phyloP scores from a whole-genome alignment of 1,284 basidiomycete species.

The Cutaneotrichosporon mucoides region DNA sequence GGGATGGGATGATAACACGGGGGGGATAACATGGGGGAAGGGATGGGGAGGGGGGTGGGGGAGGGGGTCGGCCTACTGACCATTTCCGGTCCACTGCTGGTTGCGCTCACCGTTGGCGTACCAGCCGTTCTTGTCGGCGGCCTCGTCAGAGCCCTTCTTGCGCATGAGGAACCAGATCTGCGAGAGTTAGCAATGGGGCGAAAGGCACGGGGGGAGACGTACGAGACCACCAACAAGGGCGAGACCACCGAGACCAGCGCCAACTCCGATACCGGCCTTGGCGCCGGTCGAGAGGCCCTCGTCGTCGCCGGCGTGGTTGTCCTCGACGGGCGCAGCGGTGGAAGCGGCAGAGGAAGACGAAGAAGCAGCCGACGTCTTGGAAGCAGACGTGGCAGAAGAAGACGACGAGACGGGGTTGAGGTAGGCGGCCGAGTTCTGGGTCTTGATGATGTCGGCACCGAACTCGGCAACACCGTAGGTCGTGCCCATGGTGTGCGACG shows the following conservation, averaged over 20 bases:
- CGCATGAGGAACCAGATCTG: conserved; percentile 9
- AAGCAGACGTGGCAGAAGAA: background rate
- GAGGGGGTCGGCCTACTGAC: background rate
- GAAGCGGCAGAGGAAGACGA: too few species aligned
- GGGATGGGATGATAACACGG: background rate
- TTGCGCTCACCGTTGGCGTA: conserved; percentile 12
- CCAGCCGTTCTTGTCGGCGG: conserved; percentile 12
- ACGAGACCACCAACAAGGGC: conserved; percentile 32
- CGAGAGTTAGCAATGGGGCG: background rate
- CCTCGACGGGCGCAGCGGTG: too few species aligned
- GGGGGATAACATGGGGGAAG: too few species aligned
- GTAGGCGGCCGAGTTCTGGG: background rate
- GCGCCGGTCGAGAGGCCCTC: conserved; percentile 23
- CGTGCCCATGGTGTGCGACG: conserved; percentile 50
- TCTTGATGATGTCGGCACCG: conserved; percentile 60
- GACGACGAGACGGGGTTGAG: conserved; percentile 1
- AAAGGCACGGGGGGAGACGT: background rate
- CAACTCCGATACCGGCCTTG: conserved; percentile 41
- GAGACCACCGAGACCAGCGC: conserved; percentile 34
- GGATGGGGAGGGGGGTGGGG: too few species aligned
- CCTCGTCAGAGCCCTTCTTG: conserved; percentile 4
- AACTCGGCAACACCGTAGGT: conserved; percentile 69
- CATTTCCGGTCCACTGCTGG: conserved; percentile 6
- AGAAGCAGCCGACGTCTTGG: too few species aligned
- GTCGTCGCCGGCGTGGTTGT: conserved; percentile 6